Percentiles rank a stretch among this genome's conserved stretches.
phyloP scores from a whole-genome alignment of 1,284 basidiomycete species.

The Singerocomus rubriflavus region DNA sequence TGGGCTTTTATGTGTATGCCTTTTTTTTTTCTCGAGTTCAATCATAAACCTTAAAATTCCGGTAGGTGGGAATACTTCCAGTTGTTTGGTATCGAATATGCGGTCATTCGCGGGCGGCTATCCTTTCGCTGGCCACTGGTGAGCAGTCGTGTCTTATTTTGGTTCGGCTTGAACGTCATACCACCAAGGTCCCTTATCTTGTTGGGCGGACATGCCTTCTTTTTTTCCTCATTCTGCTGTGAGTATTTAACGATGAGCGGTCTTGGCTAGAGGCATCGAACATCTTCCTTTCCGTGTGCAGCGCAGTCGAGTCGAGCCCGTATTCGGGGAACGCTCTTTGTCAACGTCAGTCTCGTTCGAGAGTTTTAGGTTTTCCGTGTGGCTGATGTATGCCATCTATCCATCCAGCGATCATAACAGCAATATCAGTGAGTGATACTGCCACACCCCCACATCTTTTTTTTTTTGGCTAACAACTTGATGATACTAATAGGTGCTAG shows the following conservation, averaged over 20 bases:
- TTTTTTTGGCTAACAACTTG: background rate
- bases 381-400: slow-evolving; percentile 1
- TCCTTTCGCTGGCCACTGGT: slow-evolving; percentile 22
- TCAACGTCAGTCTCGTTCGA: slow-evolving; percentile 12
- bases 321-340: background rate
- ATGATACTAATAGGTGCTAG: slow-evolving; percentile 3
- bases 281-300: slow-evolving; percentile 1
- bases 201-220: slow-evolving; percentile 14
- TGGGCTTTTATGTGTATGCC: slow-evolving; percentile 17
- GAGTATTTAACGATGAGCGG: background rate
- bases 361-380: background rate
- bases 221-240: slow-evolving; percentile 14
- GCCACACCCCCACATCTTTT: no score
- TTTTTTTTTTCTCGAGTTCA: no score
- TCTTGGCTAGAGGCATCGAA: background rate
- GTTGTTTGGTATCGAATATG: slow-evolving; percentile 16
- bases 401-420: background rate
- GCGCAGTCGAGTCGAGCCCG: background rate
- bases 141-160: slow-evolving; percentile 2
- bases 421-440: slow-evolving; percentile 6
- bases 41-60: no score
- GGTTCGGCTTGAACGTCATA: background rate
- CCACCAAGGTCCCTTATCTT: slow-evolving; percentile 21
- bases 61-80: slow-evolving; percentile 25
- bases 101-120: slow-evolving; percentile 13